phyloP scores from a whole-genome alignment of 257 asterid genomes.

The Solanum pimpinellifolium region DNA sequence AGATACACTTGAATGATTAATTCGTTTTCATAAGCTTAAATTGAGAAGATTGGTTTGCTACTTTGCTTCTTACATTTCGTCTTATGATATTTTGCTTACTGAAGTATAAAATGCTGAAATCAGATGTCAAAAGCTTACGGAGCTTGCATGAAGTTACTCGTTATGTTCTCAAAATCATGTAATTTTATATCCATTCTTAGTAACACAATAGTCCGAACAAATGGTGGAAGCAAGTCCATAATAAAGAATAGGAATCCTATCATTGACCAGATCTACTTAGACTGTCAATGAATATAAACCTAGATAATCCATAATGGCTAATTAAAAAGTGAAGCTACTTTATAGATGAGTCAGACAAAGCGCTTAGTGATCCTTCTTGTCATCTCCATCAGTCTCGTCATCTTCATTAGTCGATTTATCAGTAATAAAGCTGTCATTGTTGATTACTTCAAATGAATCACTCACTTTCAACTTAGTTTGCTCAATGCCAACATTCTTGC shows the following conservation, averaged over 20 bases:
- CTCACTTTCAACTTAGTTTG: neutral
- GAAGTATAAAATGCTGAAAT: neutral
- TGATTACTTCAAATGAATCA: constrained; percentile 1
- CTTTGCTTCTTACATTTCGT: neutral
- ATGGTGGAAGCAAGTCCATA: neutral
- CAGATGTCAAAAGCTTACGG: neutral
- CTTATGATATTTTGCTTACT: neutral
- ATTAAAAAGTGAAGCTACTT: neutral
- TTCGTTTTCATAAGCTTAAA: neutral
- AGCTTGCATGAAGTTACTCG: neutral
- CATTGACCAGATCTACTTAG: neutral
- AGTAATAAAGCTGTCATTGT: neutral
- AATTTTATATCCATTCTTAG: neutral
- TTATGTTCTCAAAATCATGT: neutral
- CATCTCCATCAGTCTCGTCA: neutral
- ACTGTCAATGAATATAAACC: neutral
- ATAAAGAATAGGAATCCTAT: neutral
- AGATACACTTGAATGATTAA: neutral
- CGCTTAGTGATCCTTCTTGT: neutral
- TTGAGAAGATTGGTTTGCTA: neutral
- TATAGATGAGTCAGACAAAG: neutral
- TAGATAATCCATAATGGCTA: neutral
- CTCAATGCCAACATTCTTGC: constrained; percentile 8
- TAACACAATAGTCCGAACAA: neutral
- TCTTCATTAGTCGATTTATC: neutral